These are phyloP conservation scores for Paramyrothecium sp. DNA, from an alignment of 2,329 filamentous ascomycete species.

Conservation along the genomic window DNA sequence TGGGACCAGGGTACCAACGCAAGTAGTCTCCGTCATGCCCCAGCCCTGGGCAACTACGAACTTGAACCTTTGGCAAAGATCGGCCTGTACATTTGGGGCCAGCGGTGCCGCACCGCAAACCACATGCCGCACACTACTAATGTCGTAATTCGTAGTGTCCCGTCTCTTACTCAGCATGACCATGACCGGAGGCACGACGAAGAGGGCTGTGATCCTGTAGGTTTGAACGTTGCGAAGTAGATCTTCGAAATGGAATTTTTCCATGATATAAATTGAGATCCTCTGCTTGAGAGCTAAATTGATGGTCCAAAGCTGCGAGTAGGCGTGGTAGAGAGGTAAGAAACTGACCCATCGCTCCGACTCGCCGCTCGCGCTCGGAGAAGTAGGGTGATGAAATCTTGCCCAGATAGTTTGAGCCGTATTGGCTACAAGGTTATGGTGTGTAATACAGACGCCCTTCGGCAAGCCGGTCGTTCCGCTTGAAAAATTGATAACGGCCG, in stretches of 20 bases:
- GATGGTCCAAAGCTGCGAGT: constrained; percentile 52
- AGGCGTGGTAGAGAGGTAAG: constrained; percentile 65
- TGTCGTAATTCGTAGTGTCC: constrained; percentile 48
- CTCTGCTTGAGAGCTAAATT: constrained; percentile 41
- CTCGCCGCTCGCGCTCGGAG: constrained; percentile 22
- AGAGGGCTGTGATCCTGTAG: constrained; percentile 51
- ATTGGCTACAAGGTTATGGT: constrained; percentile 49
- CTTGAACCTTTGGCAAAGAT: constrained; percentile 40
- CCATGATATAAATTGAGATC: constrained; percentile 55
- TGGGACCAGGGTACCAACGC: constrained; percentile 40
- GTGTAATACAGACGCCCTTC: constrained; percentile 49
- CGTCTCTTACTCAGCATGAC: constrained; percentile 60
- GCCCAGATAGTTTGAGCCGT: constrained; percentile 48
- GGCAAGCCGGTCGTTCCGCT: constrained; percentile 51
- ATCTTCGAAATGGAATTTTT: constrained; percentile 51
- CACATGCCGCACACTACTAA: constrained; percentile 46
- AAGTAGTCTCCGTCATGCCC: constrained; percentile 59
- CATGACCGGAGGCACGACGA: constrained; percentile 56
- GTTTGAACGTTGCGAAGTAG: constrained; percentile 49
- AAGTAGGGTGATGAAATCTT: constrained; percentile 35
- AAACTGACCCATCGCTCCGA: constrained; percentile 52
- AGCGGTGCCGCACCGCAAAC: constrained; percentile 54
- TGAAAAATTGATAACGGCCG: constrained; percentile 48
- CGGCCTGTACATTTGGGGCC: constrained; percentile 37
- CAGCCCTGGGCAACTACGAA: constrained; percentile 50